Base-by-base conservation (phyloP, 2,329 filamentous ascomycete genomes). In the Verticillium zaregamsianum region DNA sequence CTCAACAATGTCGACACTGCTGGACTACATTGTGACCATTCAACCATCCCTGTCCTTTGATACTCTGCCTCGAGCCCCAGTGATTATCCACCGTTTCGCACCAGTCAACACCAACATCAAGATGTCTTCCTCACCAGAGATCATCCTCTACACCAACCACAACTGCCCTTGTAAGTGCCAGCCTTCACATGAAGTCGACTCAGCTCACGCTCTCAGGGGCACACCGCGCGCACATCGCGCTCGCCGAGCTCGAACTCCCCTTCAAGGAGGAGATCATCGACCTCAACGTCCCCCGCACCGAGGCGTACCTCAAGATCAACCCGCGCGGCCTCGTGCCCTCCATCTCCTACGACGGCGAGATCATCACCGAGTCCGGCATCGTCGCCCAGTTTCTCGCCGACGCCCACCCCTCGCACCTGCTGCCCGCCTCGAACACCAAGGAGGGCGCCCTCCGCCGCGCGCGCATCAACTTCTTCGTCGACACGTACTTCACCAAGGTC, bases 251-350 rank as follows among this genome's bases (percentile, higher is more conserved):
- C 14, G 80, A 81, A 12, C 70, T 93, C 33, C 79, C 84, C 0
- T 91, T 86, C 68, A 86, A 91, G 62, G 87, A 92, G 66, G 86
- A 90, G 63, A 85, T 86, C 62, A 90, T 96, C 68, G 89, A 94
- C 72, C 81, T 95, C 56, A 74, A 77, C 67, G 82, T 75, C 11
- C 91, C 91, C 0, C 86, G 91, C 11, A 86, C 89, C 32, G 79
- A 84, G 40, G 91, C 88, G 80, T 95, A 94, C 72, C 83, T 95
- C 9, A 79, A 88, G 59, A 77, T 95, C 71, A 93, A 94, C 77
- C 90, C 91, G 66, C 86, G 90, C 61, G 92, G 92, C 15, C 84
- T 93, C 3, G 90, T 95, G 5, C 91, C 92, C 0, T 78, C 86
- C 0, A 76, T 95, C 61, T 82, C 84, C 28, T 89, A 90, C 78